Evolutionary conservation across 2,329 filamentous ascomycete species (phyloP).

Genomic region (Aulographum hederae): DNA sequence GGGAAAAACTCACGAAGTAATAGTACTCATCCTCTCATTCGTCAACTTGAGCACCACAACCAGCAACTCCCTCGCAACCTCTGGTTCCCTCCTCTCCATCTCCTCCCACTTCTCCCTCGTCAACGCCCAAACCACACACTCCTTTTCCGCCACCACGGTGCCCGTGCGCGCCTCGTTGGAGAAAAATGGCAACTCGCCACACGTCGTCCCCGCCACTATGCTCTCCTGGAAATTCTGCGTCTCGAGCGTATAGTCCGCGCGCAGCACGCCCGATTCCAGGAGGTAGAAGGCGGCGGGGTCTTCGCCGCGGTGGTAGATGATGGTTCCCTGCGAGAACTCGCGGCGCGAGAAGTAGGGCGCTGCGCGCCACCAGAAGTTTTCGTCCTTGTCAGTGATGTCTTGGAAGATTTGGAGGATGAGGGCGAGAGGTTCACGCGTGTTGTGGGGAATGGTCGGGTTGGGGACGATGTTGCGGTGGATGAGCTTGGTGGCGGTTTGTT

Average conservation of each 20-base stretch:
- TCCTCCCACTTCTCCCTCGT: slow-evolving; percentile 51
- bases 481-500: slow-evolving; percentile 58
- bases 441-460: slow-evolving; percentile 53
- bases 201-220: slow-evolving; percentile 86
- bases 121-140: slow-evolving; percentile 71
- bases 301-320: slow-evolving; percentile 63
- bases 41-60: slow-evolving; percentile 84
- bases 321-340: slow-evolving; percentile 48
- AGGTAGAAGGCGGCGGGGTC: slow-evolving; percentile 72
- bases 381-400: slow-evolving; percentile 65
- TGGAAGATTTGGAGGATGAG: slow-evolving; percentile 94
- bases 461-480: slow-evolving; percentile 44
- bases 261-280: slow-evolving; percentile 71
- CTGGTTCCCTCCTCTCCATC: slow-evolving; percentile 53
- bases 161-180: slow-evolving; percentile 75
- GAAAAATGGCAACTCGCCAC: slow-evolving; percentile 92
- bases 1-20: too few relatives aligned
- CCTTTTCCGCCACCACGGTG: slow-evolving; percentile 65
- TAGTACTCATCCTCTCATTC: slow-evolving; percentile 72
- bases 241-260: slow-evolving; percentile 77
- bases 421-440: slow-evolving; percentile 76
- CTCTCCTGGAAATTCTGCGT: slow-evolving; percentile 81
- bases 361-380: slow-evolving; percentile 87
- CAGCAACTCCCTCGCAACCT: slow-evolving; percentile 68
- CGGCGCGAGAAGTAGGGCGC: slow-evolving; percentile 56